Evolutionary conservation across 108 stramenopile genomes (phyloP), one percentile per base, ranked within the genome.

Genomic region (Poteriospumella lacustris): DNA sequence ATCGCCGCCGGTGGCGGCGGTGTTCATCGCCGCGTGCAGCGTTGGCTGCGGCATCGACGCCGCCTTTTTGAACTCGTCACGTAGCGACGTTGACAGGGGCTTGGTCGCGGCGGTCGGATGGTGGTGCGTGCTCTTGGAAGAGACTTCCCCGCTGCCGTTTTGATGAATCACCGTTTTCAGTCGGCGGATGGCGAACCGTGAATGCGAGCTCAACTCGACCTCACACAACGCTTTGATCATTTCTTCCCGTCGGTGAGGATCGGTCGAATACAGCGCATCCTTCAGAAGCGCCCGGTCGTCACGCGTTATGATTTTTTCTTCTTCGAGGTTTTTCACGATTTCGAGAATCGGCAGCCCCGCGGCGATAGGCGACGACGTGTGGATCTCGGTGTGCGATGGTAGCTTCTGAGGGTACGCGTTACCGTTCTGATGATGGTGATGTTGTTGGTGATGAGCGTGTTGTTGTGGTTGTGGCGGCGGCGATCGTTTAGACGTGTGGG

Each of bases 341-440:
- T 73, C 70, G 26, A 52, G 33, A 15, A 73, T 42, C 3, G 70
- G 70, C 15, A 73, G 24, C 41, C 70, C 70, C 3, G 44, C 70
- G 9, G 70, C 70, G 31, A 73, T 44, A 5, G 70, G 70, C 36
- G 60, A 64, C 28, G 5, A 5, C 36, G 60, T 64, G 36, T 64
- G 60, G 28, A 64, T 64, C 60, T 64, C 60, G 28, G 60, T 64
- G 60, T 64, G 36, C 15, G 60, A 12, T 5, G 60, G 60, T 24
- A 64, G 5, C 28, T 64, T 56, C 24, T 56, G n/a, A n/a, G n/a
- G n/a, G n/a, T n/a, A n/a, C n/a, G n/a, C n/a, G n/a, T n/a, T n/a
- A n/a, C n/a, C n/a, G n/a, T n/a, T n/a, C n/a, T n/a, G n/a, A n/a
- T n/a, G n/a, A n/a, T n/a, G n/a, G n/a, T n/a, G n/a, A n/a, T n/a